A percentile compares a stretch with the other conserved stretches of the same genome.
phyloP scores from a whole-genome alignment of 2,329 filamentous ascomycete genomes.

The Aspergillus terreus region DNA sequence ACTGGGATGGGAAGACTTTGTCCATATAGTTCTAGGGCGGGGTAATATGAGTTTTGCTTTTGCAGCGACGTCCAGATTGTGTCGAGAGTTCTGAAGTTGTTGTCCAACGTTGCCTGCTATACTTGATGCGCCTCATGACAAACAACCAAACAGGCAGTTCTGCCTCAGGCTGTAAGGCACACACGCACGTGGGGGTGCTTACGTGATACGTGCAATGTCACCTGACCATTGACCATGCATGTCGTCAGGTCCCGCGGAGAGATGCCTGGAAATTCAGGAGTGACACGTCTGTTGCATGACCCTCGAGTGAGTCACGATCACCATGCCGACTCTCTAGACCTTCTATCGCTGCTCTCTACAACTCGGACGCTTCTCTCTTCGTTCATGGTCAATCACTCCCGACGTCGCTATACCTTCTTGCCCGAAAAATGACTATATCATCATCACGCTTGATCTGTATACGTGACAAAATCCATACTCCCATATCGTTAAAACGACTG shows the following conservation, averaged over 20 bases:
- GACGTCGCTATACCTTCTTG: neutral
- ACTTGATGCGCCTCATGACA: no score
- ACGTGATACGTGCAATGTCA: neutral
- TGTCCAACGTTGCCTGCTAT: no score
- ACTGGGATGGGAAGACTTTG: no score
- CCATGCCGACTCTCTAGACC: neutral
- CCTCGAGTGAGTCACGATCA: neutral
- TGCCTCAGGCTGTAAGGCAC: neutral
- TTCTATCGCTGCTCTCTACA: neutral
- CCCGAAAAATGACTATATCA: slow-evolving; percentile 19
- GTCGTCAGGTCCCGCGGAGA: no score
- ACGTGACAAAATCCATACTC: slow-evolving; percentile 7
- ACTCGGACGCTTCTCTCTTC: neutral
- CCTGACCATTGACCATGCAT: neutral
- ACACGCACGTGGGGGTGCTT: neutral
- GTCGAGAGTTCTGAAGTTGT: no score
- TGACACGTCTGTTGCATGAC: no score
- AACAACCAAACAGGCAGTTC: no score
- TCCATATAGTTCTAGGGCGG: no score
- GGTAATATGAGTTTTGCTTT: no score
- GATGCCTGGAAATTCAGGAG: neutral
- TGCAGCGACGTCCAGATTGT: no score
- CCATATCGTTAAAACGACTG: slow-evolving; percentile 2
- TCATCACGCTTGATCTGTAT: slow-evolving; percentile 4
- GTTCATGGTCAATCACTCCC: neutral